phyloP scores from a whole-genome alignment of 371 early-diverging fungal genomes.

The Mucor piriformis region DNA sequence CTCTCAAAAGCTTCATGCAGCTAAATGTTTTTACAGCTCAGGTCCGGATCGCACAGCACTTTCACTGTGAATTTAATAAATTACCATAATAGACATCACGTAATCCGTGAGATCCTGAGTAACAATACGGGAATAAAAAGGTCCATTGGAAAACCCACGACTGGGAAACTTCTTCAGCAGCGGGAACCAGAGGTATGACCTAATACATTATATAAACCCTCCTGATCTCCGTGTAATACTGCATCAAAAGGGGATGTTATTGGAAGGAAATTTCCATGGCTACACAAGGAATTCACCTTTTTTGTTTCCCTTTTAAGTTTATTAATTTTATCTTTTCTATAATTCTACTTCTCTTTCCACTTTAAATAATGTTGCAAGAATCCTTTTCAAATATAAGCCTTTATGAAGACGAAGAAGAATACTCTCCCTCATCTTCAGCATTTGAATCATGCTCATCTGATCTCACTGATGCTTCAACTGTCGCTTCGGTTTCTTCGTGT shows the following conservation, averaged over 20 bases:
- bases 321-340: not conserved
- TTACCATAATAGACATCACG: too few species aligned
- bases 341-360: not conserved
- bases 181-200: too few species aligned
- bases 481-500: conserved; percentile 2
- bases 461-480: conserved; percentile 12
- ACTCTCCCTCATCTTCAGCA: conserved; percentile 15
- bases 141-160: too few species aligned
- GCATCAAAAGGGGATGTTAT: not conserved
- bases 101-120: too few species aligned
- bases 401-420: conserved; percentile 8
- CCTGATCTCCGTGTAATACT: not conserved
- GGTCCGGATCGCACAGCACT: too few species aligned
- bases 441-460: conserved; percentile 23
- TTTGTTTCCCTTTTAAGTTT: conserved; percentile 2
- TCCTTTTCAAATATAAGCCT: not conserved
- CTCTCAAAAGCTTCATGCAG: too few species aligned
- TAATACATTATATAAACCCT: too few species aligned
- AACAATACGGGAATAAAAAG: too few species aligned
- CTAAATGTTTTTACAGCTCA: too few species aligned
- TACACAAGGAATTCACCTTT: not conserved
- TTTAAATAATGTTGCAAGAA: not conserved
- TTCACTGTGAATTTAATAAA: too few species aligned
- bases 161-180: too few species aligned
- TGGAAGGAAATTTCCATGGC: not conserved